phyloP scores from a whole-genome alignment of 2,329 filamentous ascomycete genomes.

The Dendryphion nanum region DNA sequence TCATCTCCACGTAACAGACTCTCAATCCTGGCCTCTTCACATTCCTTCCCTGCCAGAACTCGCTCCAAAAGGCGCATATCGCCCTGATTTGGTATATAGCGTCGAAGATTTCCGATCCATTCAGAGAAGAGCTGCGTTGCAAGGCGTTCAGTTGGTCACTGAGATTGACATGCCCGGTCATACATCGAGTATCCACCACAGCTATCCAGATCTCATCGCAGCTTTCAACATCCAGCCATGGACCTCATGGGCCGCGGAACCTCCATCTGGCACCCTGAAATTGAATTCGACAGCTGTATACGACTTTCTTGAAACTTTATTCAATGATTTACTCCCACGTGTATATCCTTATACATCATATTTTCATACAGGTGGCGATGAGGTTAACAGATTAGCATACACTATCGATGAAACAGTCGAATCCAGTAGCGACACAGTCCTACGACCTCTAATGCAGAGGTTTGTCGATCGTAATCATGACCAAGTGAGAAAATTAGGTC shows the following conservation, averaged over 20 bases:
- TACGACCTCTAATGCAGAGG: slow-evolving; percentile 74
- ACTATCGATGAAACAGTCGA: slow-evolving; percentile 66
- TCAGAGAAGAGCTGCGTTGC: slow-evolving; percentile 67
- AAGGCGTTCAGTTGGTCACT: slow-evolving; percentile 69
- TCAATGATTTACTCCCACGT: slow-evolving; percentile 70
- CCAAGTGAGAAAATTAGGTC: slow-evolving; percentile 60
- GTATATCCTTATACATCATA: slow-evolving; percentile 62
- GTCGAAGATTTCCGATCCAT: slow-evolving; percentile 63
- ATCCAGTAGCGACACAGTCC: slow-evolving; percentile 62
- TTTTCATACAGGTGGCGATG: slow-evolving; percentile 87
- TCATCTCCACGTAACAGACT: slow-evolving; percentile 79
- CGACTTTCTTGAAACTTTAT: slow-evolving; percentile 68
- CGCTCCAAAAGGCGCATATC: slow-evolving; percentile 71
- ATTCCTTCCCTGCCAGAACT: slow-evolving; percentile 73
- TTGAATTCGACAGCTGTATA: slow-evolving; percentile 71
- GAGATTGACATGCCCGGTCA: slow-evolving; percentile 84
- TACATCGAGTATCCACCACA: slow-evolving; percentile 64
- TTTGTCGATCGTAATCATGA: slow-evolving; percentile 71
- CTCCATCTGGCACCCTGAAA: slow-evolving; percentile 65
- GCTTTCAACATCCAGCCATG: slow-evolving; percentile 59
- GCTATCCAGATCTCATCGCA: slow-evolving; percentile 70
- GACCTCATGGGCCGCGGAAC: slow-evolving; percentile 54
- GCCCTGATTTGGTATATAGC: slow-evolving; percentile 64
- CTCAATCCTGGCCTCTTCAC: slow-evolving; percentile 82
- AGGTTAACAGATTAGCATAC: slow-evolving; percentile 77